A percentile compares a stretch with the other conserved stretches of the same genome.
phyloP scores from a whole-genome alignment of 306 rosid genomes.

The Cucurbita ficifolia region DNA sequence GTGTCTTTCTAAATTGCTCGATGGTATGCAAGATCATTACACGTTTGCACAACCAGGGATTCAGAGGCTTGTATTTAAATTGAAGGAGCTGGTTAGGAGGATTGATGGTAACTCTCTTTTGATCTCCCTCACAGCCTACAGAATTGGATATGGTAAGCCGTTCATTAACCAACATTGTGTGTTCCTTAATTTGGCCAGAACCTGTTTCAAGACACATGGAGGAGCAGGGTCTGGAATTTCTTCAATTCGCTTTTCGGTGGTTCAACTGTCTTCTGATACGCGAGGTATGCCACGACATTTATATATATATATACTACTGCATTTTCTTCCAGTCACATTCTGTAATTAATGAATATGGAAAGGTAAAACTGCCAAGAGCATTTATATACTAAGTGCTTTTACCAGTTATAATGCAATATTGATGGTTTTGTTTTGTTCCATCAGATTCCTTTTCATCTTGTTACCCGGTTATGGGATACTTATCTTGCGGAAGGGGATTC shows the following conservation, averaged over 20 bases:
- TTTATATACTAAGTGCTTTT: conserved; percentile 3
- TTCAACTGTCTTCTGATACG: conserved; percentile 95
- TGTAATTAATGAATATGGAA: neutral
- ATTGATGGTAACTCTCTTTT: conserved; percentile 55
- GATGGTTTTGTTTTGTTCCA: conserved; percentile 14
- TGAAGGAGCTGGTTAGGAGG: conserved; percentile 86
- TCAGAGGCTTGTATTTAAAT: conserved; percentile 86
- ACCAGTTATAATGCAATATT: conserved; percentile 11
- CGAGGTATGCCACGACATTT: conserved; percentile 43
- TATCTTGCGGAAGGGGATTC: conserved; percentile 98
- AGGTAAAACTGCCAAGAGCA: neutral
- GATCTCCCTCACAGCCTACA: neutral
- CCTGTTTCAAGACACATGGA: conserved; percentile 93
- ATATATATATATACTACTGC: neutral
- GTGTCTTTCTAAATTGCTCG: conserved; percentile 87
- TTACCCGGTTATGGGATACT: conserved; percentile 96
- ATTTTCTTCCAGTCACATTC: neutral
- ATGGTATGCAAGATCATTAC: conserved; percentile 98
- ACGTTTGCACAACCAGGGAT: conserved; percentile 98
- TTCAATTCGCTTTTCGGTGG: conserved; percentile 99
- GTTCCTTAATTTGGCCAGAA: conserved; percentile 28
- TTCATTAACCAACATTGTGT: neutral
- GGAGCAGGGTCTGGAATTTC: conserved; percentile 85
- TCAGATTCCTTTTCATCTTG: conserved; percentile 85
- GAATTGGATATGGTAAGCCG: neutral